Evolutionary conservation across 192 early-diverging fungal genomes (phyloP).

Genomic region (Coemansia sp.): DNA sequence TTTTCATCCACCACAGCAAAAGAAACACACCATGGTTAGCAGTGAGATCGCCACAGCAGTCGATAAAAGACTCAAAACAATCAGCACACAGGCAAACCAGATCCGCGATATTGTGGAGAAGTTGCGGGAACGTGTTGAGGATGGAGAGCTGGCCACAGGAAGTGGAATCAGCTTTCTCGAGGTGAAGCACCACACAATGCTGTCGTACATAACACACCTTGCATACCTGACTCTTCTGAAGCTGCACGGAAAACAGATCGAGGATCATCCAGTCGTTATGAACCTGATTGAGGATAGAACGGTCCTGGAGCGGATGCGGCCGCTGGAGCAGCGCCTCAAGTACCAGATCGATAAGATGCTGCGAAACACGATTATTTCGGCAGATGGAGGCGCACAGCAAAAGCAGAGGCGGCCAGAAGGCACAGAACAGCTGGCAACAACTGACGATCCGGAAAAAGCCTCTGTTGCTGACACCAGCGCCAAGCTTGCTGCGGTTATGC

Average conservation of each 20-base stretch:
- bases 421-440: constrained; percentile 16
- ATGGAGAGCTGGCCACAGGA: constrained; percentile 63
- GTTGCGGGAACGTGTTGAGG: constrained; percentile 48
- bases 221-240: constrained; percentile 75
- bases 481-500: constrained; percentile 53
- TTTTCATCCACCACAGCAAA: no score
- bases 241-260: constrained; percentile 67
- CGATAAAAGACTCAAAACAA: constrained; percentile 19
- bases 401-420: neutral
- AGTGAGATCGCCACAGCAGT: constrained; percentile 10
- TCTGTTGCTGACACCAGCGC: constrained; percentile 19
- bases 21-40: neutral
- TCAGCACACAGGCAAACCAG: constrained; percentile 45
- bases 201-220: constrained; percentile 84
- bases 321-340: constrained; percentile 89
- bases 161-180: constrained; percentile 89
- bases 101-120: constrained; percentile 47
- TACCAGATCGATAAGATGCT: constrained; percentile 98
- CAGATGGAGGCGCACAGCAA: constrained; percentile 43
- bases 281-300: constrained; percentile 77
- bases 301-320: constrained; percentile 91
- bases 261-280: constrained; percentile 62
- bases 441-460: constrained; percentile 25
- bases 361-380: constrained; percentile 59
- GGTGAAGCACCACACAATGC: constrained; percentile 82